Base-by-base conservation (phyloP, 148 eudicot species). In the Suaeda aralocaspica region DNA sequence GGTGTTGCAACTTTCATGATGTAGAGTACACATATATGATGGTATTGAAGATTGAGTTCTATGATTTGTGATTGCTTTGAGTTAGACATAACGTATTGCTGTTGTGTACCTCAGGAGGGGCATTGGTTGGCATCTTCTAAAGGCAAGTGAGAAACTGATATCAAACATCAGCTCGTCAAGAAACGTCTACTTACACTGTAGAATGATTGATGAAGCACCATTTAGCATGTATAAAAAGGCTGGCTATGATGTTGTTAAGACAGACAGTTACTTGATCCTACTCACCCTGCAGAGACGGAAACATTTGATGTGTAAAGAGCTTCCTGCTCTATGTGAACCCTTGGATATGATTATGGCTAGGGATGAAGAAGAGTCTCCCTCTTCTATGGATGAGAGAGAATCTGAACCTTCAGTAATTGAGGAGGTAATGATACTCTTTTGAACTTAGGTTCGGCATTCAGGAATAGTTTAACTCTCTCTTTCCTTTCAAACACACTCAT, bases 101-200 rank as follows among this genome's bases (percentile, higher is more conserved):
- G 44, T 66, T 52, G 7, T 63, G 65, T 73, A 44, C 73, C 81
- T 45, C 80, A 94, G 99, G 90, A 87, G 87, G 75, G 96, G 99
- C 64, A 89, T 94, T 67, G 99, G 99, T 56, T 94, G 99, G 97
- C 99, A 94, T 80, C 86, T 94, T 58, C 72, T 94, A 72, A 91
- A 84, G 85, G 97, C 99, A 65, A 84, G 93, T 68, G 96, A 91
- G 80, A 87, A 94, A 69, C 87, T 94, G 18, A 85, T 94, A 69
- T 83, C 87, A 59, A 68, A 79, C 66, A 89, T 94, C 90, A 82
- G 83, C 78, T 75, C 86, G 45, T 78, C 87, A 0, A 86, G 91
- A 73, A 89, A 87, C 39, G 87, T 80, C 30, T 87, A 89, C 72
- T 84, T 94, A 82, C 99, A 91, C 70, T 94, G 99, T 69, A 80